Percentiles rank a stretch among this genome's conserved stretches.
phyloP scores from a whole-genome alignment of 257 asterid genomes.

The Solanum sejunctum region DNA sequence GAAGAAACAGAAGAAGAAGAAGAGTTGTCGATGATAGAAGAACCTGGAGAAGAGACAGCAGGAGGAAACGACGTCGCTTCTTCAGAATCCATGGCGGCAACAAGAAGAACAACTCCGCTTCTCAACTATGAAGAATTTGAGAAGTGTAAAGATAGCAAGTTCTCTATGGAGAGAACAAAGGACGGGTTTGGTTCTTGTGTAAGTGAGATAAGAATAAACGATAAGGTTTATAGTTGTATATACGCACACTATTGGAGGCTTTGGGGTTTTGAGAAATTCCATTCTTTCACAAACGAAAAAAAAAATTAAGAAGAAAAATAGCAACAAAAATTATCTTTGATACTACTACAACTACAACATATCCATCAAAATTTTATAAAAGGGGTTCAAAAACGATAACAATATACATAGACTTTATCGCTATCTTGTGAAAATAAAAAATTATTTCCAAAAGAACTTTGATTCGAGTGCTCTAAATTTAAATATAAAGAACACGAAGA shows the following conservation, averaged over 20 bases:
- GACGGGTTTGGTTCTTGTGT: neutral
- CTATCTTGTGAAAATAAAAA: too few species aligned
- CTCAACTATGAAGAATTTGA: neutral
- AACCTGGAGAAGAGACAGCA: neutral
- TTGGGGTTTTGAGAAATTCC: neutral
- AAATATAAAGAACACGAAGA: too few species aligned
- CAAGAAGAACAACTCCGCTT: neutral
- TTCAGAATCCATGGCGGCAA: neutral
- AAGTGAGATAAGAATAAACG: neutral
- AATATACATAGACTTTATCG: too few species aligned
- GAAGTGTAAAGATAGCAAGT: neutral
- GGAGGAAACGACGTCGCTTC: neutral
- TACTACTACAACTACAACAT: too few species aligned
- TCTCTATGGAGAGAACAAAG: neutral
- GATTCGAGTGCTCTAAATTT: too few species aligned
- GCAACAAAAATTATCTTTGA: too few species aligned
- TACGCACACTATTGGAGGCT: neutral
- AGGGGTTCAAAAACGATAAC: too few species aligned
- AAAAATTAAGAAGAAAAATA: too few species aligned
- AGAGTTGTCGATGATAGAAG: neutral
- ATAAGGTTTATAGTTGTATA: neutral
- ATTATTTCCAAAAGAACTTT: too few species aligned
- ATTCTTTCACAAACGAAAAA: neutral
- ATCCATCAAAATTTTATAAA: too few species aligned
- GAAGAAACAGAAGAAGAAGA: neutral